Evolutionary conservation across 2,329 filamentous ascomycete species (phyloP).

Genomic region (Pyricularia grisea): DNA sequence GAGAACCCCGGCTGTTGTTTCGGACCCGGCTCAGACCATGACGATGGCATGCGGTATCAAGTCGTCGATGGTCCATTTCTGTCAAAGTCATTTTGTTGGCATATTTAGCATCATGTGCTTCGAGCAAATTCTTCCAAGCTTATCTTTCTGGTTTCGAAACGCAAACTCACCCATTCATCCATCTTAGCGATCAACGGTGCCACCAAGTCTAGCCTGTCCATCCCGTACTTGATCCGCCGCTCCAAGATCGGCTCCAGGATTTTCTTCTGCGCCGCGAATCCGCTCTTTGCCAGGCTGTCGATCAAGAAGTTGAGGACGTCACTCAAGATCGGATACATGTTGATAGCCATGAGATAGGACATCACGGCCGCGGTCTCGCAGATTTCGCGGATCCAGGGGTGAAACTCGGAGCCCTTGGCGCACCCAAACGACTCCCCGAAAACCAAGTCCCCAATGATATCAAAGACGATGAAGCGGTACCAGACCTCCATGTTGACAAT

Average conservation of each 20-base stretch:
- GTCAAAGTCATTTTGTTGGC: neutral
- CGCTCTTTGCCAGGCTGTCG: neutral
- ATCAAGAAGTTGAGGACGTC: neutral
- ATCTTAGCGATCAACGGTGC: neutral
- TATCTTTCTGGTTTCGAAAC: neutral
- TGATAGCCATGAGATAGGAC: neutral
- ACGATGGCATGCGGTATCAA: neutral
- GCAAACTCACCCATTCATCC: neutral
- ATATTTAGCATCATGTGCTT: neutral
- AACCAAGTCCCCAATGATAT: conserved; percentile 12
- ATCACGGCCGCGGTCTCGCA: neutral
- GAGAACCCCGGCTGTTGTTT: conserved; percentile 57
- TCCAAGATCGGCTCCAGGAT: neutral
- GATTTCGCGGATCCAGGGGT: conserved; percentile 8
- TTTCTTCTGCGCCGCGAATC: neutral
- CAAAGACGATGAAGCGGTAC: conserved; percentile 15
- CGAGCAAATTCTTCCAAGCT: neutral
- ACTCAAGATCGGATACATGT: neutral
- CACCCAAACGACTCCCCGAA: conserved; percentile 11
- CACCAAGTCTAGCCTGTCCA: neutral
- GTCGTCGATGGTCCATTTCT: neutral
- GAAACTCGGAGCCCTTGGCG: conserved; percentile 8
- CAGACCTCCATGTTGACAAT: conserved; percentile 14
- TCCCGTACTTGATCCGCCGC: neutral
- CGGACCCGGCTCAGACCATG: conserved; percentile 28